Percentiles rank a stretch among this genome's conserved stretches.
phyloP scores from a whole-genome alignment of 768 basidiomycete species.

The Leccinellum albellum region DNA sequence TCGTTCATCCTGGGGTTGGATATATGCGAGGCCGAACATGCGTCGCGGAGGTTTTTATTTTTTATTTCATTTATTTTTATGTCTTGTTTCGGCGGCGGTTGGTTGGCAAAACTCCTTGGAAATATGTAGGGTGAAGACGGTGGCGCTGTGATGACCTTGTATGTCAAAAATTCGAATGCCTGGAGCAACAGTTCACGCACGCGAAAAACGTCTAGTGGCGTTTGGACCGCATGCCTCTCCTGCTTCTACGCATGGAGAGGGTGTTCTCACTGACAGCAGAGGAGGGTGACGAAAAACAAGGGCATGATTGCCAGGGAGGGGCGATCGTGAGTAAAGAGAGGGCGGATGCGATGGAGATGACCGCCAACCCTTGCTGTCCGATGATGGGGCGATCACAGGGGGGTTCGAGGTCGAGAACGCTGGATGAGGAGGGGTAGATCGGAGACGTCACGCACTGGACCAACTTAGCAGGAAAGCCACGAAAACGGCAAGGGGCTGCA shows the following conservation, averaged over 20 bases:
- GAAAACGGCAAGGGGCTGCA: neutral
- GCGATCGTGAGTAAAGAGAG: neutral
- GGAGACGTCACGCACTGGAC: neutral
- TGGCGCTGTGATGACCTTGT: neutral
- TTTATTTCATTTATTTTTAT: neutral
- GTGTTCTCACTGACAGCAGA: conserved; percentile 1
- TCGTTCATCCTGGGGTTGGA: conserved; percentile 2
- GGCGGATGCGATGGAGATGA: neutral
- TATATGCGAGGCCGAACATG: neutral
- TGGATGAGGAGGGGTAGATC: neutral
- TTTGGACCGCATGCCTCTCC: conserved; percentile 14
- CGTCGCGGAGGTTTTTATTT: neutral
- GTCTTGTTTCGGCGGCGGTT: conserved; percentile 4
- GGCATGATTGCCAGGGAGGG: neutral
- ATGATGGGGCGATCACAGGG: neutral
- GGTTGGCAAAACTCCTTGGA: conserved; percentile 5
- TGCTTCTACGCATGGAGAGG: conserved; percentile 7
- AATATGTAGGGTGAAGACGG: neutral
- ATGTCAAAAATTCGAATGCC: conserved; percentile 5
- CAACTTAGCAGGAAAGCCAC: neutral
- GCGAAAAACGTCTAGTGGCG: conserved; percentile 32
- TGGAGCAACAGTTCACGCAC: conserved; percentile 20
- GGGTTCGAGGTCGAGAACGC: neutral
- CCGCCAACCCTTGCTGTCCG: neutral
- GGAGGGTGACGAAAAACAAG: neutral